phyloP scores from a whole-genome alignment of 306 rosid genomes.

The Carpinus fangiana region DNA sequence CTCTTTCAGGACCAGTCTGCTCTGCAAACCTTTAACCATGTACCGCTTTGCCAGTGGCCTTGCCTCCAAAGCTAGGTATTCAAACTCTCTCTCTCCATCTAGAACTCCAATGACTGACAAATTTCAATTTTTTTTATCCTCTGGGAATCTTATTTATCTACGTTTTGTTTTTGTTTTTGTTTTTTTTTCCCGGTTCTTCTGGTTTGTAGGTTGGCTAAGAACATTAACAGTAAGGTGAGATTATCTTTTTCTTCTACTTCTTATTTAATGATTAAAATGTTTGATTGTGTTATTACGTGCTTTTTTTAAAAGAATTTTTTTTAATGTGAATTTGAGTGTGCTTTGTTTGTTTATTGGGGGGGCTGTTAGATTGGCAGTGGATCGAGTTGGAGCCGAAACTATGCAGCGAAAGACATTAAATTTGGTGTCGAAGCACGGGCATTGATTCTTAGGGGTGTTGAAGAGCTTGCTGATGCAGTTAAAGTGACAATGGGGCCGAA shows the following conservation, averaged over 20 bases:
- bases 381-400: slow-evolving; percentile 41
- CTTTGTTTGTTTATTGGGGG: neutral
- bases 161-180: neutral
- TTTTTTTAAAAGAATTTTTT: neutral
- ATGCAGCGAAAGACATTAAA: slow-evolving; percentile 55
- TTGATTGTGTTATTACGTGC: slow-evolving; percentile 9
- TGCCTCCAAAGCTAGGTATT: slow-evolving; percentile 52
- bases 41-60: slow-evolving; percentile 46
- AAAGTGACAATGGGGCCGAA: slow-evolving; percentile 57
- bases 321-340: neutral
- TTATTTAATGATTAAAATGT: neutral
- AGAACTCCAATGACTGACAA: neutral
- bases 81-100: neutral
- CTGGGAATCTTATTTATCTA: slow-evolving; percentile 16
- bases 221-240: slow-evolving; percentile 30
- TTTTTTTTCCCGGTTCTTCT: no score
- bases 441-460: slow-evolving; percentile 55
- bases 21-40: slow-evolving; percentile 28
- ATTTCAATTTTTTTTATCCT: neutral
- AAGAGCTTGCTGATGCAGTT: slow-evolving; percentile 57
- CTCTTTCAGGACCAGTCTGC: neutral
- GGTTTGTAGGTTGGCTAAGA: slow-evolving; percentile 29
- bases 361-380: slow-evolving; percentile 33
- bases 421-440: slow-evolving; percentile 56
- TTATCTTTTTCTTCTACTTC: neutral